A percentile compares a stretch with the other conserved stretches of the same genome.
These are phyloP conservation scores for Penicillium egyptiacum DNA, from an alignment of 495 filamentous ascomycete species.

Conservation along the genomic window DNA sequence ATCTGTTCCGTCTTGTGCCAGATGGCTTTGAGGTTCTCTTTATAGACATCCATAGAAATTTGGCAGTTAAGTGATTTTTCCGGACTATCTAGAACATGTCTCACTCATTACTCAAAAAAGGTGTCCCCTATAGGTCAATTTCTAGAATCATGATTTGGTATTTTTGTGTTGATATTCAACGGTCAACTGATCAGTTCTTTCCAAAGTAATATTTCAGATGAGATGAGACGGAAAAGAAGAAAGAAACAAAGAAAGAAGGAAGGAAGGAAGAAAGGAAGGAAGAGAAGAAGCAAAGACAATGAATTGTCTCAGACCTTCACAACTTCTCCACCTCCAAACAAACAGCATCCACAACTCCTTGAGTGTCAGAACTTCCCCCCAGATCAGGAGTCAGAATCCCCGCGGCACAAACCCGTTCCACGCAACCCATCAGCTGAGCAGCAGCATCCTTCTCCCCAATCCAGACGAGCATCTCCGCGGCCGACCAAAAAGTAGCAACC, in stretches of 20 bases:
- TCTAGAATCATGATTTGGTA: not conserved
- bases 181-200: not conserved
- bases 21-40: not conserved
- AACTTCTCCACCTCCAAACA: conserved; percentile 49
- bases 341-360: conserved; percentile 56
- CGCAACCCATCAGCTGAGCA: conserved; percentile 49
- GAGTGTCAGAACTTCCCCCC: conserved; percentile 51
- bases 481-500: conserved; percentile 63
- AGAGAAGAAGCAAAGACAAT: conserved; percentile 3
- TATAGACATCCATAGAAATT: not conserved
- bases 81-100: not conserved
- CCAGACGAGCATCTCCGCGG: conserved; percentile 63
- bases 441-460: conserved; percentile 54
- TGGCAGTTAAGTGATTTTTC: not conserved
- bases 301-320: conserved; percentile 6
- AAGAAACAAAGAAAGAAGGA: not conserved
- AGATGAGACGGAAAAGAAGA: not conserved
- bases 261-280: no score
- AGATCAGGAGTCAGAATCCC: conserved; percentile 57
- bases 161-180: not conserved
- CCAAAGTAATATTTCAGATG: not conserved
- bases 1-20: conserved; percentile 1
- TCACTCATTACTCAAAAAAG: not conserved
- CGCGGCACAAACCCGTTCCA: conserved; percentile 55
- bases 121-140: not conserved